Evolutionary conservation across 1,284 basidiomycete species (phyloP).

Genomic region (Trichosporon sp.): DNA sequence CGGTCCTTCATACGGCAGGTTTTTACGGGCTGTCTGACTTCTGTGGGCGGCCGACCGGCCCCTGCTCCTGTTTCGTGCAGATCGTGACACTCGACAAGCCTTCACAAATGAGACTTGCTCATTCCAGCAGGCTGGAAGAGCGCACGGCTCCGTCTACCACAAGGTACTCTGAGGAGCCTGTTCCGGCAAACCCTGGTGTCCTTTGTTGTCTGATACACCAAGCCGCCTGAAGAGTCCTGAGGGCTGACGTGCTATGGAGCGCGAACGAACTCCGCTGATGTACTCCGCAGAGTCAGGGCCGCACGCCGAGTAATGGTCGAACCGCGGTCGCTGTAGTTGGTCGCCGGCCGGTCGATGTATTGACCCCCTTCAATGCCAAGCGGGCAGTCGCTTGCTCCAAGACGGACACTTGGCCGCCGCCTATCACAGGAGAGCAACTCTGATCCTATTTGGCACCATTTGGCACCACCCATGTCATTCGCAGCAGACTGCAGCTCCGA

Average conservation of each 20-base stretch:
- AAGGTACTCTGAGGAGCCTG: not conserved
- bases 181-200: not conserved
- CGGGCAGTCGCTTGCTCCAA: no score
- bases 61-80: not conserved
- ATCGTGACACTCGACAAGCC: not conserved
- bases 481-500: not conserved
- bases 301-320: not conserved
- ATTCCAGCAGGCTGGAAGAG: not conserved
- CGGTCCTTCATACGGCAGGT: not conserved
- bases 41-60: not conserved
- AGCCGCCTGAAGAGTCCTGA: not conserved
- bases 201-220: not conserved
- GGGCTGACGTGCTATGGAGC: slow-evolving; percentile 7
- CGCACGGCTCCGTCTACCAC: not conserved
- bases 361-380: no score
- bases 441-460: no score
- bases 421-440: no score
- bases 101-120: slow-evolving; percentile 5
- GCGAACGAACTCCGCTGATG: not conserved
- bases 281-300: not conserved
- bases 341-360: no score
- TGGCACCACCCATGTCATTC: not conserved
- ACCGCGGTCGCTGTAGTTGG: no score
- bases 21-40: not conserved
- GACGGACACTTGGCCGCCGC: no score